Base-by-base conservation (phyloP, 1,284 basidiomycete species). In the Hemileia vastatrix region DNA sequence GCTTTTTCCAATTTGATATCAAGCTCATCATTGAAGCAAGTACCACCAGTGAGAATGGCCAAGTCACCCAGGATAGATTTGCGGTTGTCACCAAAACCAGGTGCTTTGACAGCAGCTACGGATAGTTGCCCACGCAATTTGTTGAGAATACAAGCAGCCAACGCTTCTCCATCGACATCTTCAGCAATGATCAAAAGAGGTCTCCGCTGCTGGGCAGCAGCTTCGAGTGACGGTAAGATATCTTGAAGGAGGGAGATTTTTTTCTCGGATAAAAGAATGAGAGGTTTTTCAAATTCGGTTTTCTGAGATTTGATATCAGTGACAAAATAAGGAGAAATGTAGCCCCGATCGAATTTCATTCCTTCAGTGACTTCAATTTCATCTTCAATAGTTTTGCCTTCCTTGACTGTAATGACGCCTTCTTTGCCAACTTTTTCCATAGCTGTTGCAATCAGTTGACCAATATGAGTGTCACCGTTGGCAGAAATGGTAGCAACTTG, bases 351-450 rank as follows among this genome's bases (percentile, higher is more conserved):
- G 80, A 98, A 97, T 73, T 92, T 86, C 94, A 97, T 98, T 76
- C 94, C 94, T 80, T 98, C 94, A 32, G 94, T 97, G 76, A 98
- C 93, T 78, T 98, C 94, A 76, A 97, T 97, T 80, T 96, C 78
- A 76, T 98, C 94, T 72, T 96, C 91, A 69, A 94, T 94, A 11
- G 94, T 97, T 68, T 87, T 85, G 61, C 94, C 94, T 79, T 97
- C 94, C 82, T 95, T 96, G 78, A 98, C 93, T 65, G 94, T 98
- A 81, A 98, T 97, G 76, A 97, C 94, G 77, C 94, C 94, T 80
- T 98, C 94, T 81, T 96, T 96, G 77, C 94, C 94, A 67, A 97
- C 94, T 79, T 96, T 96, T 80, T 97, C 94, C 94, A 97, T 97
- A 2, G 94, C 94, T 75, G 92, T 90, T n/a, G 94, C 92, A 78